A percentile compares a stretch with the other conserved stretches of the same genome.
These are phyloP conservation scores for Berkeleyomyces basicola DNA, from an alignment of 2,329 filamentous ascomycete genomes.

Conservation along the genomic window DNA sequence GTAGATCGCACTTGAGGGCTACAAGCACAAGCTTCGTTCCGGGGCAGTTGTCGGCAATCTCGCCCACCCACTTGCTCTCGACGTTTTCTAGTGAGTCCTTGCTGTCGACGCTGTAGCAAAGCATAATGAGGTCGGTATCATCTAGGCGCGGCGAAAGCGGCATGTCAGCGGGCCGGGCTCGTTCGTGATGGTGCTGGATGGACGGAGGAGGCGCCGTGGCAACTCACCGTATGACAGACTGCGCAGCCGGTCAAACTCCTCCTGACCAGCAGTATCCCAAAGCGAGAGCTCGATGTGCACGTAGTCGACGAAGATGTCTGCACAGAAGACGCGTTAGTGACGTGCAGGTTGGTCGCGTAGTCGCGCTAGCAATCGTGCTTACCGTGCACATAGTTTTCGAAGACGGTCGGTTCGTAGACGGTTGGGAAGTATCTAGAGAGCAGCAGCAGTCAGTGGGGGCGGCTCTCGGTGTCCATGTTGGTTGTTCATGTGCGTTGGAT, in stretches of 20 bases:
- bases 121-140: slow-evolving; percentile 95
- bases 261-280: slow-evolving; percentile 96
- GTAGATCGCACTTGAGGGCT: slow-evolving; percentile 88
- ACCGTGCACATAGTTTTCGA: slow-evolving; percentile 99
- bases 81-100: slow-evolving; percentile 96
- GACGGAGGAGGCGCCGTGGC: not conserved
- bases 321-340: not conserved
- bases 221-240: slow-evolving; percentile 72
- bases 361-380: slow-evolving; percentile 21
- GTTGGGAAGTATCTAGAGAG: slow-evolving; percentile 73
- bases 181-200: not conserved
- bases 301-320: slow-evolving; percentile 95
- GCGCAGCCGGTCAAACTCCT: slow-evolving; percentile 93
- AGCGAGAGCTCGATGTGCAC: slow-evolving; percentile 93
- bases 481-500: slow-evolving; percentile 14
- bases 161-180: not conserved
- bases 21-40: slow-evolving; percentile 90
- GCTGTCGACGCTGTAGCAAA: slow-evolving; percentile 95
- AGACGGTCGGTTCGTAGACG: slow-evolving; percentile 95
- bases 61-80: slow-evolving; percentile 93
- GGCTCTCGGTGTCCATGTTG: not conserved
- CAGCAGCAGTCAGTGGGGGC: not conserved
- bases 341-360: not conserved
- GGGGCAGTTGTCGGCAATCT: slow-evolving; percentile 95
- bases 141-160: slow-evolving; percentile 23